Evolutionary conservation across 305 asterid species (phyloP), one percentile per base, ranked within the genome.

Genomic region (Fraxinus velutina): DNA sequence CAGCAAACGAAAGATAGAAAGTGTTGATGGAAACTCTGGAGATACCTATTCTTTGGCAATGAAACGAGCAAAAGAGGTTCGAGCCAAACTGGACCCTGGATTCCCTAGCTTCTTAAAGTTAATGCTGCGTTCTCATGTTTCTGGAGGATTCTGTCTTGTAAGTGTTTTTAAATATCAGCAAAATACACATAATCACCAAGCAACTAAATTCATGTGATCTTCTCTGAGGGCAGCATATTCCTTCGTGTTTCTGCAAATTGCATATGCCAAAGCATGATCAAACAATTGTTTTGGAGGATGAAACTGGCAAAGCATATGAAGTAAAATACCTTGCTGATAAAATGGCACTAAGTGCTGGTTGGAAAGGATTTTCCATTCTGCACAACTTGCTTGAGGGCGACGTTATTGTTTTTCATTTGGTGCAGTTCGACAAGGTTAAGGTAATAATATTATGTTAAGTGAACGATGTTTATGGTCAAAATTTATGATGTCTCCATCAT

Each of bases 321-420:
- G 87, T 89, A 10, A 90, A 81, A 50, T 90, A 85, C 80, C 86
- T 90, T 50, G 80, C 86, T 72, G 86, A 81, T 21, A 87, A 89
- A 80, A 87, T 82, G 60, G 93, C 88, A 19, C 86, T 90, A 30
- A 90, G 91, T 73, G 93, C 85, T 37, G 93, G 93, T 62, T 90
- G 93, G 93, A 70, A 81, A 55, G 88, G 89, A 4, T 90, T 88
- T 80, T 84, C 91, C 2, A 34, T 86, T 75, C 86, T 86, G 4
- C 93, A 84, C 47, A 81, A 78, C 50, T 80, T 90, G 52, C 84
- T 74, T 10, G 90, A 86, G 77, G 89, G 90, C 24, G 91, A 90
- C 55, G 88, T 80, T 21, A 76, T 88, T 24, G 89, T 87, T 36
- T 90, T 90, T 78, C 91, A 90, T 78, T 74, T 90, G 55, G 80